Conservation (phyloP, 2,329 filamentous ascomycete species). For the Thielaviopsis cerberus region DNA sequence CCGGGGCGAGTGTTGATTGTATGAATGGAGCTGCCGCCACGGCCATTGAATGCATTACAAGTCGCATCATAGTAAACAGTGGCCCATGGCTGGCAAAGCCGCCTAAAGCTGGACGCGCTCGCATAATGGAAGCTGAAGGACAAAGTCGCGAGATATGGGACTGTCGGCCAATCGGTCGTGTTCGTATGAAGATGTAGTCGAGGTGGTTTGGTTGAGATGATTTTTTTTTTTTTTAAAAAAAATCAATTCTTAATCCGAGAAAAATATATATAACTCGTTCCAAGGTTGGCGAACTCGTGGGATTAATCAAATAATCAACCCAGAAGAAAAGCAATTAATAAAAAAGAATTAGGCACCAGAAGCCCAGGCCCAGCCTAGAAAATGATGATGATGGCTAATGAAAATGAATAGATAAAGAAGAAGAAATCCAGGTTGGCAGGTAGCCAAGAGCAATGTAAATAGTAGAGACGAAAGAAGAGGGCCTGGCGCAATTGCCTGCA, state of each 20-base stretch:
- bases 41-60: conserved; percentile 16
- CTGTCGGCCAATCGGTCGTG: background rate
- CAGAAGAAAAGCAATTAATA: background rate
- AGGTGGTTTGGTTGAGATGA: background rate
- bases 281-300: background rate
- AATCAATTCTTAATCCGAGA: background rate
- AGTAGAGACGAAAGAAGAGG: background rate
- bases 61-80: conserved; percentile 4
- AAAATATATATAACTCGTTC: background rate
- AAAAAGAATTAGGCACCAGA: background rate
- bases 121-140: no score
- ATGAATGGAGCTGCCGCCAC: conserved; percentile 29
- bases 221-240: background rate
- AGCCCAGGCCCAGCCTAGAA: background rate
- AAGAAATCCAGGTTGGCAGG: background rate
- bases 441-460: background rate
- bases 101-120: conserved; percentile 5
- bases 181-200: background rate
- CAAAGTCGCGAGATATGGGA: no score
- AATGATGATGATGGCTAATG: background rate
- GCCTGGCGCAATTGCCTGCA: no score
- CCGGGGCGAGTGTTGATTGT: conserved; percentile 9
- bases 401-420: background rate
- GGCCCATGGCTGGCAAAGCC: conserved; percentile 7
- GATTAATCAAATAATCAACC: no score